Base-by-base conservation (phyloP, 768 basidiomycete genomes). In the Termitomyces sp. region DNA sequence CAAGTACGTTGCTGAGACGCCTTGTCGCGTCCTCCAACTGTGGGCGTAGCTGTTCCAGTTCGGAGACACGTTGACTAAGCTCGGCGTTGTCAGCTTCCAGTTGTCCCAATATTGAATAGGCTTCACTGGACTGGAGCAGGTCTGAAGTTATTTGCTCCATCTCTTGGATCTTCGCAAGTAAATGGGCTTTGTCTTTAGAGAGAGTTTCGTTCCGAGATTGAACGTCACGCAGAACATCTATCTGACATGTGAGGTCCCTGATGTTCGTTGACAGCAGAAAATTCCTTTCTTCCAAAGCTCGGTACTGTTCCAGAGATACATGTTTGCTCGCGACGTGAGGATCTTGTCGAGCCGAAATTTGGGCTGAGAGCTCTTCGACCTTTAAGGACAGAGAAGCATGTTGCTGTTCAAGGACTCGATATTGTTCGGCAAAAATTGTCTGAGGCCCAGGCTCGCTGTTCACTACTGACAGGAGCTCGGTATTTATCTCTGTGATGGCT, bases 81-180 rank as follows among this genome's bases (percentile, higher is more conserved):
- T 54, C 36, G 20, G 42, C 31, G 12, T 61, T 64, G 46, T 58
- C 9, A 12, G 39, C 56, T 48, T 63, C 64, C 12, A 75, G 57
- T 34, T 68, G 71, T 34, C 67, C 66, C 20, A 69, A 64, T 4
- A 70, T 66, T 18, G 69, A 61, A 20, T 33, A 45, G 18, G 61
- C 33, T 41, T 62, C 65, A 48, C 65, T 67, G 7, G 72, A 67
- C 9, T 70, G 69, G 3, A 68, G 65, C 3, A 76, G 45, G 54
- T 70, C 67, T 18, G 67, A 61, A 20, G 74, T 71, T 13, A 68
- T 58, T 37, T 73, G 69, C 54, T 73, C 73, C 48, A 69, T 64
- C 33, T 73, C 70, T 0, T 60, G 56, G 6, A 69, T 60, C 59
- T 68, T 66, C 3, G 63, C 59, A 8, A 69, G 59, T 1, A 76